phyloP scores from a whole-genome alignment of 495 filamentous ascomycete species.

The Penicillium lividum region DNA sequence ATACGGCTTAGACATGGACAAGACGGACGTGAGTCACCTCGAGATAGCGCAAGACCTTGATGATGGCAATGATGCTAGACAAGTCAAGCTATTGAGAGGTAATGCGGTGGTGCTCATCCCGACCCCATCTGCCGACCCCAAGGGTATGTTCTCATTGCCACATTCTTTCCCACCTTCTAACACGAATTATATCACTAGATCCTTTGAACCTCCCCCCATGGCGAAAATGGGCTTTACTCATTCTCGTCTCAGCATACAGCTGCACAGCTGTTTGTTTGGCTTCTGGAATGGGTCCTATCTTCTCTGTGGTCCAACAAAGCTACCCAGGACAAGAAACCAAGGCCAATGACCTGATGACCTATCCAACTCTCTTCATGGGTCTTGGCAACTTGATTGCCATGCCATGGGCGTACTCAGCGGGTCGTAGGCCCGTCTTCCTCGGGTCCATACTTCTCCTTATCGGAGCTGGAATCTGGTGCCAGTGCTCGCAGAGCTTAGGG shows the following conservation, averaged over 20 bases:
- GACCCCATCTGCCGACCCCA: conserved; percentile 26
- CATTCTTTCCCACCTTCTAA: conserved; percentile 4
- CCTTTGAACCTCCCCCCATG: conserved; percentile 26
- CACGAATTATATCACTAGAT: conserved; percentile 11
- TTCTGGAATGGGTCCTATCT: conserved; percentile 29
- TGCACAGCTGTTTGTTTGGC: conserved; percentile 22
- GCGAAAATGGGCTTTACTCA: conserved; percentile 26
- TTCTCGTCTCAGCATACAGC: conserved; percentile 22
- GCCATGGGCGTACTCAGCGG: conserved; percentile 23
- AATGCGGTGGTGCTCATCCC: conserved; percentile 25
- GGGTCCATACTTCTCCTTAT: conserved; percentile 24
- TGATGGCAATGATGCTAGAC: background rate
- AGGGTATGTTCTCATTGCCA: conserved; percentile 17
- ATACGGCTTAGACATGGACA: conserved; percentile 10
- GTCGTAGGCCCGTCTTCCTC: conserved; percentile 29
- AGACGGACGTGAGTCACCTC: background rate
- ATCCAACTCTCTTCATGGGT: conserved; percentile 34
- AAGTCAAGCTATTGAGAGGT: conserved; percentile 20
- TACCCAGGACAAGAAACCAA: conserved; percentile 25
- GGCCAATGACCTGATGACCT: conserved; percentile 26
- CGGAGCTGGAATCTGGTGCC: conserved; percentile 25
- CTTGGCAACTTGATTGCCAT: conserved; percentile 30
- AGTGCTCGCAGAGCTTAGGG: conserved; percentile 18
- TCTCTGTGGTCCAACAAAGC: conserved; percentile 15
- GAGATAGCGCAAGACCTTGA: conserved; percentile 17